These are phyloP conservation scores for Mytilinidion resinicola DNA, from an alignment of 495 filamentous ascomycete species.

Conservation along the genomic window DNA sequence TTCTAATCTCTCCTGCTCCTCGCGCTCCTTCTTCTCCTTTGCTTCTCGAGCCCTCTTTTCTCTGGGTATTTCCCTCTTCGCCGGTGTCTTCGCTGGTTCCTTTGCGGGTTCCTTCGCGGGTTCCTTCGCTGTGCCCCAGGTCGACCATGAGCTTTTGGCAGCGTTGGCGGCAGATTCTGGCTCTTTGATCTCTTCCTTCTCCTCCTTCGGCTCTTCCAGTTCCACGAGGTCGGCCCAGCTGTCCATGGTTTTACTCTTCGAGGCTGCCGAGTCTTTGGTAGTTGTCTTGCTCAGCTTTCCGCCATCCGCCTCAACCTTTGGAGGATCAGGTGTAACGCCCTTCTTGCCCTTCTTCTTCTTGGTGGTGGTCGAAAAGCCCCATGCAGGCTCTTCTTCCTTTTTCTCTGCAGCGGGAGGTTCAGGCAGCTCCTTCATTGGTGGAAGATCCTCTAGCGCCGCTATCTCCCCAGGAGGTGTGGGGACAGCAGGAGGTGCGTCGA, in stretches of 20 bases:
- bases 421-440: constrained; percentile 9
- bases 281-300: constrained; percentile 23
- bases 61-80: constrained; percentile 8
- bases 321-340: not conserved
- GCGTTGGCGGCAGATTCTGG: constrained; percentile 2
- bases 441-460: constrained; percentile 4
- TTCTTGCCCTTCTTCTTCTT: constrained; percentile 25
- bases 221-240: constrained; percentile 16
- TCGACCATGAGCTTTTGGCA: constrained; percentile 6
- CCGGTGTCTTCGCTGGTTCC: not conserved
- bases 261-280: constrained; percentile 23
- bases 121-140: constrained; percentile 3
- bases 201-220: constrained; percentile 13
- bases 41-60: constrained; percentile 4
- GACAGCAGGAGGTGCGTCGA: constrained; percentile 27
- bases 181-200: constrained; percentile 9
- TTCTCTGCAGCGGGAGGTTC: constrained; percentile 27
- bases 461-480: constrained; percentile 32
- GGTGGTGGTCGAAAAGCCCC: not conserved
- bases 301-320: constrained; percentile 8
- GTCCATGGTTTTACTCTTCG: constrained; percentile 17
- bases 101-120: constrained; percentile 5
- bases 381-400: constrained; percentile 4
- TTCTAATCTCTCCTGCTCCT: constrained; percentile 9
- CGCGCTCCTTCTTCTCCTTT: constrained; percentile 13